Base-by-base conservation (phyloP, 2,329 filamentous ascomycete species). In the Fusarium domesticum region DNA sequence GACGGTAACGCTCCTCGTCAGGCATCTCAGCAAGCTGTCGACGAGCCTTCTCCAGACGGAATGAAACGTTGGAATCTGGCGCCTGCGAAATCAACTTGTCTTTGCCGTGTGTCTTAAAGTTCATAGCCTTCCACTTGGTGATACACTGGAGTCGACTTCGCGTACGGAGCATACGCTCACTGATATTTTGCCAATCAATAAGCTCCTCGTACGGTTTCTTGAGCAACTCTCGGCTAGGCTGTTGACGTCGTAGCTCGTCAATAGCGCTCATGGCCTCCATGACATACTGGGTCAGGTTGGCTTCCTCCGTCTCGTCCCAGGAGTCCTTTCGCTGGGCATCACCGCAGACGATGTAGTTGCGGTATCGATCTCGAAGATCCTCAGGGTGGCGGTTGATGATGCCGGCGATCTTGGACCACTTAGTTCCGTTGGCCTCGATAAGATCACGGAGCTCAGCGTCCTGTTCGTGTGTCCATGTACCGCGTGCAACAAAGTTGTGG, bases 321-420 rank as follows among this genome's bases (percentile, higher is more conserved):
- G 67, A 63, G 25, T 77, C 75, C 33, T 70, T 75, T 23, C 72
- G 72, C 43, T 71, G 69, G 0, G 71, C 73, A 6, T 76, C 70
- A 16, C 77, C 77, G 42, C 79, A 83, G 35, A 83, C 68, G 17
- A 86, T 67, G 56, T 85, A 82, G 56, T 88, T 85, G 31, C 82
- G 75, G 71, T 83, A 87, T 4, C 85, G 80, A 61, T 89, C 85
- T 39, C 84, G 77, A 40, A 83, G 74, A 59, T 89, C 84, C 47
- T 81, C 77, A 0, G 78, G 72, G 31, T 81, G 76, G 6, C 87
- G 81, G 49, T 82, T 82, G 51, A 87, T 75, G 17, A 78, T 53
- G n/a, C 72, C 69, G 0, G 75, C 80, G 51, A 90, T 85, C 19
- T 72, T 53, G 10, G 74, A 73, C 82, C 85, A 90, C 46, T 80